Evolutionary conservation across 108 stramenopile genomes (phyloP).

Genomic region (Cyclotella baltica): DNA sequence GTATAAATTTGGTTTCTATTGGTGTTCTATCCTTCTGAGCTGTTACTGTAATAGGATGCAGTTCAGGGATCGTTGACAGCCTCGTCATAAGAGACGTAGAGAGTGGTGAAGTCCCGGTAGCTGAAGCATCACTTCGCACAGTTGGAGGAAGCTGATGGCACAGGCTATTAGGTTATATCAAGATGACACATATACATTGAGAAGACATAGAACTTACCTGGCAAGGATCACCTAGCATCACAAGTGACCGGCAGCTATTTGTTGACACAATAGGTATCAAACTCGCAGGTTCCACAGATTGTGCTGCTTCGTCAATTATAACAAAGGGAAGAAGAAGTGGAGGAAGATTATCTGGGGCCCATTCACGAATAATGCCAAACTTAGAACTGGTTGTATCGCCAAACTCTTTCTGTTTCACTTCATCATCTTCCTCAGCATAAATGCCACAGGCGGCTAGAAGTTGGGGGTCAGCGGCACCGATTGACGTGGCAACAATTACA

Average conservation of each 20-base stretch:
- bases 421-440: constrained; percentile 56
- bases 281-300: constrained; percentile 93
- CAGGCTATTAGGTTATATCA: neutral
- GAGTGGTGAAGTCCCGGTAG: constrained; percentile 61
- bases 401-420: constrained; percentile 4
- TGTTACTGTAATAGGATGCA: constrained; percentile 72
- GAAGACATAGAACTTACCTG: constrained; percentile 44
- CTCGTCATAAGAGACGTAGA: constrained; percentile 85
- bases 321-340: constrained; percentile 86
- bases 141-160: constrained; percentile 75
- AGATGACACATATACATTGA: no score
- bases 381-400: constrained; percentile 27
- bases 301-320: constrained; percentile 93
- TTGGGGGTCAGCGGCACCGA: constrained; percentile 95
- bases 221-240: constrained; percentile 91
- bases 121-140: constrained; percentile 61
- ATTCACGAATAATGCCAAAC: constrained; percentile 43
- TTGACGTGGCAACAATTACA: constrained; percentile 95
- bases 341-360: constrained; percentile 81
- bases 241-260: constrained; percentile 79
- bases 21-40: constrained; percentile 65
- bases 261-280: constrained; percentile 84
- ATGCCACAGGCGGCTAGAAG: constrained; percentile 92
- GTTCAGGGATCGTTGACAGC: constrained; percentile 63
- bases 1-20: constrained; percentile 61